Conservation (phyloP, 2,329 filamentous ascomycete genomes). For the Nannizziopsis barbatae region DNA sequence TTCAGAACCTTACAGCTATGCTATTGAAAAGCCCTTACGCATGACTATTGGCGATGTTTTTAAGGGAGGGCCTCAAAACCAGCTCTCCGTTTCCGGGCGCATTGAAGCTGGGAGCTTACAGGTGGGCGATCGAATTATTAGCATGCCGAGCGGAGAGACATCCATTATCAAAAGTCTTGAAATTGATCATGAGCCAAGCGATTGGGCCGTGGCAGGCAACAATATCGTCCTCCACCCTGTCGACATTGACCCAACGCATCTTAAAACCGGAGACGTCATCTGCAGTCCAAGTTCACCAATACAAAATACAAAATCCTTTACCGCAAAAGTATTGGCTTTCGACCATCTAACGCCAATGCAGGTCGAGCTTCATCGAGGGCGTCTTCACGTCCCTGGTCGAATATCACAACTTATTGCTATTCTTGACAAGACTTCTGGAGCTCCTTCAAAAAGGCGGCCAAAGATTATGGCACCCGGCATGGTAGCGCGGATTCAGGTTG, state of each 20-base stretch:
- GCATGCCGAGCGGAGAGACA: constrained; percentile 70
- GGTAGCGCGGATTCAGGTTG: constrained; percentile 66
- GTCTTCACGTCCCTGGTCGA: constrained; percentile 65
- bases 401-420: constrained; percentile 61
- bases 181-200: constrained; percentile 57
- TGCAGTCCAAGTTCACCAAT: constrained; percentile 60
- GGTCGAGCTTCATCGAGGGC: constrained; percentile 77
- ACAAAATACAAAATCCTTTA: constrained; percentile 60
- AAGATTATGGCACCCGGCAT: constrained; percentile 69
- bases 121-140: constrained; percentile 64
- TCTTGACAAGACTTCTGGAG: constrained; percentile 67
- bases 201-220: constrained; percentile 90
- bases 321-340: constrained; percentile 75
- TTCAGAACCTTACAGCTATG: constrained; percentile 61
- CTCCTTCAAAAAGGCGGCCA: constrained; percentile 69
- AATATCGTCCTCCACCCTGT: constrained; percentile 73
- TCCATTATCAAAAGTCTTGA: constrained; percentile 74
- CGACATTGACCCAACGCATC: constrained; percentile 72
- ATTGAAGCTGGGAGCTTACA: constrained; percentile 78
- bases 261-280: constrained; percentile 77
- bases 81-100: constrained; percentile 73
- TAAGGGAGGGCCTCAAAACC: constrained; percentile 64
- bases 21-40: constrained; percentile 67
- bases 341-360: constrained; percentile 80
- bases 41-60: constrained; percentile 84